A percentile compares a stretch with the other conserved stretches of the same genome.
phyloP scores from a whole-genome alignment of 164 flowering plant genomes.

The Hamamelis virginiana region DNA sequence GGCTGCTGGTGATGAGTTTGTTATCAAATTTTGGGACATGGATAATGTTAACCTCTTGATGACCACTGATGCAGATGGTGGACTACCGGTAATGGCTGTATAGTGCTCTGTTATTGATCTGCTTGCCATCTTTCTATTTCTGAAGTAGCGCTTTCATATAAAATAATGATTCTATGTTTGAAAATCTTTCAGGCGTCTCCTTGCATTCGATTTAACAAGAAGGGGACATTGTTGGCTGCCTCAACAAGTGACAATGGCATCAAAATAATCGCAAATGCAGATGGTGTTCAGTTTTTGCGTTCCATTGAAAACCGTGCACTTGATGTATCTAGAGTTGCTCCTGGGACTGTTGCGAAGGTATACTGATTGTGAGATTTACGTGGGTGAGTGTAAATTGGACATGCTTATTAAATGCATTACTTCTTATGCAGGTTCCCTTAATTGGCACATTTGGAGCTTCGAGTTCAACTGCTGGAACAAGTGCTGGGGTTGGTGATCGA shows the following conservation, averaged over 20 bases:
- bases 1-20: slow-evolving; percentile 33
- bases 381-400: neutral
- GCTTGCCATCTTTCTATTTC: neutral
- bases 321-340: slow-evolving; percentile 10
- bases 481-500: slow-evolving; percentile 12
- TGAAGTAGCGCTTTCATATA: neutral
- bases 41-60: slow-evolving; percentile 24
- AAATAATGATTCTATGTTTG: neutral
- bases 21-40: slow-evolving; percentile 35
- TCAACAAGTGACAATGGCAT: slow-evolving; percentile 21
- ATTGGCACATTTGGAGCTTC: slow-evolving; percentile 14
- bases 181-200: slow-evolving; percentile 22
- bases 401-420: neutral
- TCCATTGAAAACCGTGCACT: slow-evolving; percentile 9
- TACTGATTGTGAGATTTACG: neutral
- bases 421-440: slow-evolving; percentile 2
- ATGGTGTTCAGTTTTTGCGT: slow-evolving; percentile 17
- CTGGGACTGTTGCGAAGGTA: slow-evolving; percentile 14
- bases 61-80: slow-evolving; percentile 26
- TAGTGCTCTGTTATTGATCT: neutral
- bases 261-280: slow-evolving; percentile 15
- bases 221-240: slow-evolving; percentile 26
- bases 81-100: slow-evolving; percentile 26
- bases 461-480: slow-evolving; percentile 15
- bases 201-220: slow-evolving; percentile 25